Base-by-base conservation (phyloP, 2,329 filamentous ascomycete genomes). In the Beauveria pseudobassiana region DNA sequence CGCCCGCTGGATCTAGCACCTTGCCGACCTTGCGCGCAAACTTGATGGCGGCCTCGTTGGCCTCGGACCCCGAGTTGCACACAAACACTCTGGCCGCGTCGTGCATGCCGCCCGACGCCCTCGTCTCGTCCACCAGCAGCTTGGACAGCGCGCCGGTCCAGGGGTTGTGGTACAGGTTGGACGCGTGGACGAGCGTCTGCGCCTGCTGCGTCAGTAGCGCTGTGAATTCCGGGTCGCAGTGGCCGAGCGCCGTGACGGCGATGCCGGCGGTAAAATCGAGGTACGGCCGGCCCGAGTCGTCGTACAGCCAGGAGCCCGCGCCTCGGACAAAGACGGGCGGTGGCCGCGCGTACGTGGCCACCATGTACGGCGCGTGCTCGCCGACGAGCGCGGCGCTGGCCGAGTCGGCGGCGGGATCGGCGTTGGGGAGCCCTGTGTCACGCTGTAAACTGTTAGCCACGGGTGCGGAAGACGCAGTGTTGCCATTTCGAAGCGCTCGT, bases 11-110 rank as follows among this genome's bases (percentile, higher is more conserved):
- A 65, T 92, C 88, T 30, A 87, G 69, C 10, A 85, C 78, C 74
- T 93, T 93, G 68, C 92, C 93, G 24, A 89, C 87, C 77, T 99
- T 99, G 68, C 95, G 86, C 22, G 93, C 90, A 70, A 99, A 98
- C 75, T 99, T 99, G 74, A 99, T 89, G 42, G 93, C 95, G 1
- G 93, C 95, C 78, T 99, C 95, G 75, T 99, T 99, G 72, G 95
- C 95, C 77, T 99, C 95, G 63, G 90, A 91, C 63, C 95, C 95
- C 4, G 93, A 97, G 78, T 99, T 99, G 80, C 91, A 96, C 66
- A 99, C 84, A 72, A 99, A 99, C 2, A 91, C 91, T 62, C 90
- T 85, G 22, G 83, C 80, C 20, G 89, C 91, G 70, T 88, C 85
- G 67, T 89, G 85, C 89, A 98, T 96, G 66, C 82, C 89, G 46